Base-by-base conservation (phyloP, 176 grass and related monocot genomes). In the Rhynchospora pubera region DNA sequence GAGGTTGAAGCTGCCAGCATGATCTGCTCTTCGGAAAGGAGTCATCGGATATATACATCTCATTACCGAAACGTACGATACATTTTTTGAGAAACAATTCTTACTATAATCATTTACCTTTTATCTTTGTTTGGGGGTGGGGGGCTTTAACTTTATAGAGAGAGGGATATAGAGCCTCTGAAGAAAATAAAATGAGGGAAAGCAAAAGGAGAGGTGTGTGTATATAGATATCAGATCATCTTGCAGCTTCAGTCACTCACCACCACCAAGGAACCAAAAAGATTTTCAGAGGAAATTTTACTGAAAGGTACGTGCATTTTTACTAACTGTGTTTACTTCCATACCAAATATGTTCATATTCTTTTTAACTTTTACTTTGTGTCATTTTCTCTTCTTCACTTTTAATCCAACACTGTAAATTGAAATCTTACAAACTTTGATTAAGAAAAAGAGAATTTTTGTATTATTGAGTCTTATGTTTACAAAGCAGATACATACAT, bases 1-100 rank as follows among this genome's bases (percentile, higher is more conserved):
- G 91, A 86, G 88, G 26, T 82, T 93, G 91, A 93, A 93, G 91
- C 91, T 93, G 91, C 88, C 86, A 93, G 91, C 91, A 90, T 93
- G 91, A 90, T 93, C 91, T 90, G 86, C 69, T 83, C 16, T 13
- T 79, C 44, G 0, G 28, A 42, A 48, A 56, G 19, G 61, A 5
- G 34, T 51, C 23, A 24, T 72, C 34, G 18, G 57, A 70, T 42
- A 18, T 47, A 24, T 82, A 30, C 0, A 3, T 30, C 18, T 11
- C 10, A 28, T 60, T 73, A 4, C 14, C 9, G 2, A 23, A 72
- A 6, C 72, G 81, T 45, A 45, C 26, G 44, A 39, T 39, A 39
- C 34, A 39, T 39, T 39, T 39, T 39, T 39, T 3, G 34, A 39
- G 34, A 39, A 39, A 39, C 34, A 39, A 39, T 39, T 39, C 34